Evolutionary conservation across 495 filamentous ascomycete species (phyloP), one percentile per base, ranked within the genome.

Genomic region (Ramalina intermedia): DNA sequence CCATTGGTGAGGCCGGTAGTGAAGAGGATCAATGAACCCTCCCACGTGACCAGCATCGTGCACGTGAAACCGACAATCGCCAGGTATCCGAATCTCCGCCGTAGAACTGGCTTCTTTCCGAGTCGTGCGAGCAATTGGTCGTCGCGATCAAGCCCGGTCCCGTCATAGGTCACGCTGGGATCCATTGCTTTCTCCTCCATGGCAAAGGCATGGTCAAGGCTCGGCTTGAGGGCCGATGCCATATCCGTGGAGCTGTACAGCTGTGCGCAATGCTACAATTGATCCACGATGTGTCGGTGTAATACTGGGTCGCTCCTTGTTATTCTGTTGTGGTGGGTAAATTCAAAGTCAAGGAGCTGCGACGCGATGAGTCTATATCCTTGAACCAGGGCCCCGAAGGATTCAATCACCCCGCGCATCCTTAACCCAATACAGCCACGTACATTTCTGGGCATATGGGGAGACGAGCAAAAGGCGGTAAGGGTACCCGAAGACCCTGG

Each of bases 21-120:
- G 33, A 59, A 58, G 4, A 58, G 41, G 46, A 55, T 54, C 12
- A 64, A 50, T 13, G 55, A 59, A n/a, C 61, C 69, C 43, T 74
- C 69, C 69, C 68, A 72, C 0, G 71, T 71, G 1, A 64, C 45
- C 53, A 73, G 49, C 14, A 66, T 65, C 0, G 67, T 67, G 37
- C 62, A 70, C 0, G 66, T 66, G 26, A 74, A 68, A 0, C 70
- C 71, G 12, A 73, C 51, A 37, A 68, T 72, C 0, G 66, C 68
- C 43, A 73, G 56, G 57, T 71, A 68, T 18, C 61, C 62, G 52
- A 70, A 74, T 41, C 64, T 64, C 43, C 71, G 61, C 59, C 61
- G 48, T 37, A 76, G 57, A 14, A 74, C 68, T 0, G 66, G 63
- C 40, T 71, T 72, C 53, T 76, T 75, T 1, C 74, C 74, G 43